Evolutionary conservation across 306 rosid genomes (phyloP), one percentile per base, ranked within the genome.

Genomic region (Rubus idaeus): DNA sequence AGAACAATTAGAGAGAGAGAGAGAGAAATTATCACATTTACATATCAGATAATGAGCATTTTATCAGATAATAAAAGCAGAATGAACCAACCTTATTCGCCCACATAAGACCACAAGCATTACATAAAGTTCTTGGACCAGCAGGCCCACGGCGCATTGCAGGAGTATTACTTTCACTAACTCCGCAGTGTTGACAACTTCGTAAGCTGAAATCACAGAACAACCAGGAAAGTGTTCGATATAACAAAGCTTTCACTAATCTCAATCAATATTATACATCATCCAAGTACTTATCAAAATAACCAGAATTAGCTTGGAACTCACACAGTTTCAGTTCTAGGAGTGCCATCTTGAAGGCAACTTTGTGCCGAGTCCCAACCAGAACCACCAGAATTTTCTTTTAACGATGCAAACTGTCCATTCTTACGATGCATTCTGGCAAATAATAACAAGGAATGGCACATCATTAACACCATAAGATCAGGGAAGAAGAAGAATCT

Each of bases 91-190:
- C 98, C 97, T 95, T 92, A 83, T 92, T 95, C 39, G 97, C 98
- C 98, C 98, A 95, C 98, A 92, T 95, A 80, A 95, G 93, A 83
- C 97, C 98, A 6, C 98, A 95, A 6, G 98, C 98, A 83, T 94
- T 94, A 72, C 98, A 94, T 71, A 92, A 83, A 65, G 98, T 95
- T 86, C 98, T 90, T 39, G 97, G 96, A 60, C 98, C 98, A 83
- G 93, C 92, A 70, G 98, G 98, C 45, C 98, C 98, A 41, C 97
- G 96, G 61, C 97, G 97, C 98, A 95, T 95, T 55, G 97, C 98
- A 70, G 98, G 98, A 74, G 97, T 95, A 78, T 88, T 90, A 74
- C 87, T 90, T 85, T 95, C 98, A 84, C 82, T 51, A 73, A 95
- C 89, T 71, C 97, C 97, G 82, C 98, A 95, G 83, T 95, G 98